Base-by-base conservation (phyloP, 1,284 basidiomycete species). In the Rhodotorula sp. region DNA sequence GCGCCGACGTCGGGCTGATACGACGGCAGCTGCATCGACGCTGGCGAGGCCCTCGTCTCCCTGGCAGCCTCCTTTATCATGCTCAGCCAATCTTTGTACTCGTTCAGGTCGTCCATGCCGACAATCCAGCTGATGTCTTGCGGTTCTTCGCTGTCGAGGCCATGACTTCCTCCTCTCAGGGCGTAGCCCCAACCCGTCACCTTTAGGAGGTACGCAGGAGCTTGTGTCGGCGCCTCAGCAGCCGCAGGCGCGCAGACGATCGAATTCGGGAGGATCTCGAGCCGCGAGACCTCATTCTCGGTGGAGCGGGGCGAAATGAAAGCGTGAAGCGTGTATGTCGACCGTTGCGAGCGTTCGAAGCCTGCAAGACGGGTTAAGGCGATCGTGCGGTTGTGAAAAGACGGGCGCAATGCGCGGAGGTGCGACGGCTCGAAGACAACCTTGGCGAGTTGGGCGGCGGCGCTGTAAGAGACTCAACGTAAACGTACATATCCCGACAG, bases 161-260 rank as follows among this genome's bases (percentile, higher is more conserved):
- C 59, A 1, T n/a, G 22, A 4, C n/a, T 51, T 27, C 36, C 64
- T 20, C 29, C 19, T 20, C 44, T 44, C 13, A 30, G 20, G 24
- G 36, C 30, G 3, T 29, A 48, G 4, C 47, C 29, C 6, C 4
- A 11, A 0, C 69, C 69, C 0, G 65, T 64, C 8, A 71, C 49
- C 29, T 61, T 56, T 30, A 71, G 27, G 27, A 66, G 62, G 59
- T 54, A 65, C 5, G 46, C 39, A 2, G 48, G 32, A 1, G 13
- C 30, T 15, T n/a, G 32, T 30, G 27, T 1, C 34, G 53, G 54
- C n/a, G 36, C 13, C 27, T 56, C 39, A 11, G 13, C 34, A 4
- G 65, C 68, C 1, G 55, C 39, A 9, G 65, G 65, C 2, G 59
- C 58, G 62, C 62, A 64, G 30, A 71, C 53, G 52, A 63, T 34